Base-by-base conservation (phyloP, 139 green algal genomes). In the Closterium sp. region DNA sequence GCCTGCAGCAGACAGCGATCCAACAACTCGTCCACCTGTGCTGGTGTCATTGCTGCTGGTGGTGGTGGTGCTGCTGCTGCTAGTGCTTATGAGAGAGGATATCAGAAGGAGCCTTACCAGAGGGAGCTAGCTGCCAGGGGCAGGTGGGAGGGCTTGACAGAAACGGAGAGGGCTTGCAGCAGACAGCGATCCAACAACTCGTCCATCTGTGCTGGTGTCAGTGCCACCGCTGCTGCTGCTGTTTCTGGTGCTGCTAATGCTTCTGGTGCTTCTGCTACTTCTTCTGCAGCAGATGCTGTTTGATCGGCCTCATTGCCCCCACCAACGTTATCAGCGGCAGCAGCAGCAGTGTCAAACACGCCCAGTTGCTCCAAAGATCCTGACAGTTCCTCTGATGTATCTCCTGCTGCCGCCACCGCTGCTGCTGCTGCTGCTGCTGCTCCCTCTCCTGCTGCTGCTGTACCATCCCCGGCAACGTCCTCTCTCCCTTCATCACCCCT, bases 71-170 rank as follows among this genome's bases (percentile, higher is more conserved):
- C n/a, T n/a, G n/a, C n/a, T n/a, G n/a, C n/a, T n/a, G n/a, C n/a
- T n/a, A n/a, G n/a, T n/a, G n/a, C n/a, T n/a, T n/a, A n/a, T n/a
- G 90, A 38, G 32, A 4, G 4, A 9, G 38, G 38, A 0, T 45
- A 45, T 9, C 62, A 79, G 62, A 27, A 10, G 31, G 32, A 86
- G 19, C 34, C n/a, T 29, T n/a, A 95, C 92, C 93, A 95, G 21
- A 95, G 91, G n/a, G 86, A 89, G 29, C 93, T 89, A 13, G 32
- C 85, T 27, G 31, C 30, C 21, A 95, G n/a, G 0, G 93, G 93
- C 93, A 95, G 85, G 89, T 95, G 91, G 6, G 87, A 50, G 88
- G 94, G 91, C 86, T 95, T 95, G 29, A 95, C 30, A 24, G 42
- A 86, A 1, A 85, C 86, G 21, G n/a, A 38, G 50, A 95, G 93